Evolutionary conservation across 2,329 filamentous ascomycete species (phyloP), one percentile per base, ranked within the genome.

Genomic region (Gliomastix tumulicola): DNA sequence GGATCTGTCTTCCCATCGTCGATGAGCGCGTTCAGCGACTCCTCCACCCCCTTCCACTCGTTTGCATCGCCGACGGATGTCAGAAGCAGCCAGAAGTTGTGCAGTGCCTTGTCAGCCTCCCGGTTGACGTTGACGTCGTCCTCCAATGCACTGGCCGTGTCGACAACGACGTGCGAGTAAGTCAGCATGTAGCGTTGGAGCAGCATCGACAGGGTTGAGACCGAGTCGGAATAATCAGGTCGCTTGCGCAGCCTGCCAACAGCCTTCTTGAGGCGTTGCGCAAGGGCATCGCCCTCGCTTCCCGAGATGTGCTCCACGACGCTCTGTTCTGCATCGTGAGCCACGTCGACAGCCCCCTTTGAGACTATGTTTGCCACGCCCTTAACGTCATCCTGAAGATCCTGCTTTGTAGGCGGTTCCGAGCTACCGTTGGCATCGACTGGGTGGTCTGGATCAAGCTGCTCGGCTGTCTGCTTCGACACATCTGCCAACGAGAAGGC

Each of bases 191-290:
- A 95, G 30, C 82, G 77, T 51, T 88, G 78, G 39, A 96, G 70
- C 6, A 97, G 68, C 7, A 80, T 61, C 0, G 84, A 77, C 21
- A 97, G 59, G 0, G 81, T 88, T 1, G 85, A 88, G 0, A 95
- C 88, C 0, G 89, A 95, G 33, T 89, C 80, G 0, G 83, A 79
- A 55, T 97, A 97, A 55, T 95, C 88, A 7, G 73, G 76, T 35
- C 84, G 79, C 50, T 86, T 74, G 7, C 85, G 74, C 12, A 97
- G 71, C 27, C 84, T 85, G 12, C 76, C 47, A 4, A 97, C 79
- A 0, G 83, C 80, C 49, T 83, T 70, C 57, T 89, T 90, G 34
- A 97, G 65, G 6, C 89, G 80, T 46, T 80, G 71, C 6, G 90
- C 51, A 38, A 97, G 62, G 0, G 84, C 80, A 28, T 86, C 73